phyloP scores from a whole-genome alignment of 257 asterid genomes.

The Solanum gandarillasii region DNA sequence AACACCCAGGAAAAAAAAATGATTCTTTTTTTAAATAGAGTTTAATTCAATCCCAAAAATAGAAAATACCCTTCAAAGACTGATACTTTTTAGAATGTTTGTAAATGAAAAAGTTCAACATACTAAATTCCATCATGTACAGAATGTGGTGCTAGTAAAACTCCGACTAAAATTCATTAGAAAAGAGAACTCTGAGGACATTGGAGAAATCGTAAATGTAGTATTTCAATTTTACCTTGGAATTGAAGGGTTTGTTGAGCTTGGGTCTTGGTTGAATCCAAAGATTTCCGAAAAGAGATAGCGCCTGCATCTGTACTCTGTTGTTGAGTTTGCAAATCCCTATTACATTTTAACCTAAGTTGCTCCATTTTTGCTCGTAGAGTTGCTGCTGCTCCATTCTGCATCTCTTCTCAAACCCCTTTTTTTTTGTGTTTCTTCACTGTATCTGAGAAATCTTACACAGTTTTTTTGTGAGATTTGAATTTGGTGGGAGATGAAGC shows the following conservation, averaged over 20 bases:
- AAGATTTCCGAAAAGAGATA: slow-evolving; percentile 5
- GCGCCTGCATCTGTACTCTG: slow-evolving; percentile 35
- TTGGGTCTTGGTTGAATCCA: slow-evolving; percentile 28
- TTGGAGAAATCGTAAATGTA: not conserved
- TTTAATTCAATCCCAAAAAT: not conserved
- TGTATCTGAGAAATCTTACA: not conserved
- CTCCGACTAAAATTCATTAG: not conserved
- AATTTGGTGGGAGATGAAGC: not conserved
- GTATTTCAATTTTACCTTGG: not conserved
- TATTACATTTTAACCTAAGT: slow-evolving; percentile 42
- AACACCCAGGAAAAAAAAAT: not conserved
- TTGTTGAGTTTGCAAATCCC: slow-evolving; percentile 54
- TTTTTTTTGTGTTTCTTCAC: no score
- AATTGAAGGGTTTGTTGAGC: slow-evolving; percentile 39
- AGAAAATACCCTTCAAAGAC: not conserved
- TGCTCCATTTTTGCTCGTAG: slow-evolving; percentile 43
- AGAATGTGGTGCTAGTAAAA: not conserved
- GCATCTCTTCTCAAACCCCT: slow-evolving; percentile 26
- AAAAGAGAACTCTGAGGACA: not conserved
- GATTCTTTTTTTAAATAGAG: not conserved
- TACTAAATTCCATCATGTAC: not conserved
- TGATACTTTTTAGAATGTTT: not conserved
- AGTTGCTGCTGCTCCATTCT: slow-evolving; percentile 18
- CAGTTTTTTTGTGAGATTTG: not conserved
- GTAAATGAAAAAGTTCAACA: not conserved